These are phyloP conservation scores for Rhodotorula paludigena DNA, from an alignment of 768 basidiomycete genomes.

Conservation along the genomic window DNA sequence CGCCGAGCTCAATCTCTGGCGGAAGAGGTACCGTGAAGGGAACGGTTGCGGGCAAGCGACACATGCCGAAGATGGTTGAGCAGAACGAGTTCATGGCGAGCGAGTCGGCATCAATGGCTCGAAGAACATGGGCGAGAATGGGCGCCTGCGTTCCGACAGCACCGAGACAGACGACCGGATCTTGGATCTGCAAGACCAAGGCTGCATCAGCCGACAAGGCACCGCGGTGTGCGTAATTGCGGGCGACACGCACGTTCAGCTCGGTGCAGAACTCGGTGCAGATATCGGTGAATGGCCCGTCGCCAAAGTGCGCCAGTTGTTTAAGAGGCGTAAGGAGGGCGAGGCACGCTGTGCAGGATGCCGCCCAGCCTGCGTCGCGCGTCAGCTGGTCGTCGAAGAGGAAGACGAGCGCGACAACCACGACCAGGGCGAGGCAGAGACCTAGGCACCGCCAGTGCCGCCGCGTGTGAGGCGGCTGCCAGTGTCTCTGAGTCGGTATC, in stretches of 20 bases:
- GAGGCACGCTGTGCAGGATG: neutral
- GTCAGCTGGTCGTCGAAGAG: neutral
- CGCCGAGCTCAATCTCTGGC: no score
- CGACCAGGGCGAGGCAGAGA: neutral
- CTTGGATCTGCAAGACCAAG: slow-evolving; percentile 53
- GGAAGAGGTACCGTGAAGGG: slow-evolving; percentile 28
- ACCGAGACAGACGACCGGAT: slow-evolving; percentile 60
- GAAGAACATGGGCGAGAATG: slow-evolving; percentile 58
- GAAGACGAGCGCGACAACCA: neutral
- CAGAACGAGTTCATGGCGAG: slow-evolving; percentile 58
- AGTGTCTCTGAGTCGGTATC: no score
- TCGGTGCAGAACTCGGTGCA: neutral
- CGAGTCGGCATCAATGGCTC: slow-evolving; percentile 53
- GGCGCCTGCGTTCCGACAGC: slow-evolving; percentile 55
- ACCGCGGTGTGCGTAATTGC: no score
- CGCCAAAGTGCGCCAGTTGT: neutral
- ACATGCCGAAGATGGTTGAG: slow-evolving; percentile 57
- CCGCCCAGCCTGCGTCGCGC: neutral
- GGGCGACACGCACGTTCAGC: neutral
- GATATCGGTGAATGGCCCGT: neutral
- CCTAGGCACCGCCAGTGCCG: no score
- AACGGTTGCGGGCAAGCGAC: slow-evolving; percentile 45
- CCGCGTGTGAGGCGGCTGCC: no score
- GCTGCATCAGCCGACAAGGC: no score
- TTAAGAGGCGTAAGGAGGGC: neutral